A percentile compares a stretch with the other conserved stretches of the same genome.
Evolutionary conservation across 192 early-diverging fungal genomes (phyloP).

Genomic region (Coemansia sp.): DNA sequence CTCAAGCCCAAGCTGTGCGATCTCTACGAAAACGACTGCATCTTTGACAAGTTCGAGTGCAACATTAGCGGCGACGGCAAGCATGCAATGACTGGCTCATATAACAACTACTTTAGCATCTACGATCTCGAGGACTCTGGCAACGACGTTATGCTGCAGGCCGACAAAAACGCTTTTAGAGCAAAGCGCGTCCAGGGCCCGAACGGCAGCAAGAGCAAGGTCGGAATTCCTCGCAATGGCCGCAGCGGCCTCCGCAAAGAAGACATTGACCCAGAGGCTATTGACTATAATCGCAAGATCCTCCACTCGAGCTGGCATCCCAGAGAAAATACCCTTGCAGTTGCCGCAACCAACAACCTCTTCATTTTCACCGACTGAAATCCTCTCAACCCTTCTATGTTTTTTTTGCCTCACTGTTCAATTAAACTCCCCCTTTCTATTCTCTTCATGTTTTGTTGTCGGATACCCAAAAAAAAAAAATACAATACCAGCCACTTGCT

Average conservation of each 20-base stretch:
- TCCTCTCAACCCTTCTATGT: slow-evolving; percentile 7
- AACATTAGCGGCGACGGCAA: slow-evolving; percentile 93
- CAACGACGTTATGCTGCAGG: slow-evolving; percentile 87
- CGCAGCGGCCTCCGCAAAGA: slow-evolving; percentile 65
- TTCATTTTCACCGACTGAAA: slow-evolving; percentile 81
- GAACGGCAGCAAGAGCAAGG: slow-evolving; percentile 59
- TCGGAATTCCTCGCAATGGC: slow-evolving; percentile 61
- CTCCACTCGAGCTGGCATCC: slow-evolving; percentile 99
- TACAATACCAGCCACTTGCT: too few relatives aligned
- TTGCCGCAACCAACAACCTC: slow-evolving; percentile 99
- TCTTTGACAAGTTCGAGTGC: slow-evolving; percentile 99
- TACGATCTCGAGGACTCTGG: slow-evolving; percentile 80
- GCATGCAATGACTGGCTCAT: slow-evolving; percentile 95
- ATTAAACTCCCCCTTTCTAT: neutral
- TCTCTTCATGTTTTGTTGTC: slow-evolving; percentile 5
- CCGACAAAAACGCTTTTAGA: slow-evolving; percentile 98
- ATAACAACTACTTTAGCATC: slow-evolving; percentile 99
- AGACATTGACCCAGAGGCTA: slow-evolving; percentile 81
- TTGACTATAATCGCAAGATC: slow-evolving; percentile 97
- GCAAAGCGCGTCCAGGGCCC: slow-evolving; percentile 80
- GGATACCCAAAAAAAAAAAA: neutral
- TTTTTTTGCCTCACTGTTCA: slow-evolving; percentile 17
- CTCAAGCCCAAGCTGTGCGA: slow-evolving; percentile 96
- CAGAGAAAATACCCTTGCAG: slow-evolving; percentile 94
- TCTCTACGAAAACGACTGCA: slow-evolving; percentile 99